phyloP scores from a whole-genome alignment of 495 filamentous ascomycete species.

The Annulohypoxylon nitens region DNA sequence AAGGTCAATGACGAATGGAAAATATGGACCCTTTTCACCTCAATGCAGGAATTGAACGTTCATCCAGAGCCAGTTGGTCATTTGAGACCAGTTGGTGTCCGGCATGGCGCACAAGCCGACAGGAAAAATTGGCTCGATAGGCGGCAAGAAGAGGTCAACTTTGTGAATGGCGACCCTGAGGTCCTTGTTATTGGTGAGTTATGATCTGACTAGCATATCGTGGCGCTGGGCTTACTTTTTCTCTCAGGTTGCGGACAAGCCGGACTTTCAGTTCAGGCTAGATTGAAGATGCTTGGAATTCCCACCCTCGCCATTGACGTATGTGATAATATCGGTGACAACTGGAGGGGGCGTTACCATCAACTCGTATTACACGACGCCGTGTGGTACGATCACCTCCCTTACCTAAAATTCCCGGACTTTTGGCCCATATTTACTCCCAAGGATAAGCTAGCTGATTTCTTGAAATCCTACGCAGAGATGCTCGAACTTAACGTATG shows the following conservation, averaged over 20 bases:
- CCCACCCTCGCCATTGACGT: slow-evolving; percentile 74
- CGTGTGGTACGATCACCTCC: slow-evolving; percentile 81
- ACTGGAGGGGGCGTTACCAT: slow-evolving; percentile 78
- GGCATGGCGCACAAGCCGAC: slow-evolving; percentile 59
- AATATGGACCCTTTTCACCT: slow-evolving; percentile 74
- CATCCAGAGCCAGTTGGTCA: slow-evolving; percentile 65
- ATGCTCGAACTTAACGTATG: slow-evolving; percentile 84
- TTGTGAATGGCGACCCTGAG: slow-evolving; percentile 68
- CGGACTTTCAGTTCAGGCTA: slow-evolving; percentile 73
- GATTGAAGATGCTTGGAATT: slow-evolving; percentile 78
- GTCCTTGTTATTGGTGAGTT: slow-evolving; percentile 75
- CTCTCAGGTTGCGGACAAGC: slow-evolving; percentile 66
- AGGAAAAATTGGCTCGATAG: slow-evolving; percentile 76
- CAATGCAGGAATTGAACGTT: slow-evolving; percentile 65
- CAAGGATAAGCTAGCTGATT: slow-evolving; percentile 85
- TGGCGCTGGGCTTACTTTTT: slow-evolving; percentile 22
- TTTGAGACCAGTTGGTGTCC: slow-evolving; percentile 64
- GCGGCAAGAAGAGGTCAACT: slow-evolving; percentile 68
- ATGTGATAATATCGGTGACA: slow-evolving; percentile 77
- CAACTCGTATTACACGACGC: slow-evolving; percentile 79
- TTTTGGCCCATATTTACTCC: slow-evolving; percentile 80
- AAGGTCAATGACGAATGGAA: slow-evolving; percentile 69
- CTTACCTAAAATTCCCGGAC: slow-evolving; percentile 76
- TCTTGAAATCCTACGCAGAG: slow-evolving; percentile 79
- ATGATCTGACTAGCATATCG: neutral